These are phyloP conservation scores for Trypethelium eluteriae DNA, from an alignment of 495 filamentous ascomycete species.

Conservation along the genomic window DNA sequence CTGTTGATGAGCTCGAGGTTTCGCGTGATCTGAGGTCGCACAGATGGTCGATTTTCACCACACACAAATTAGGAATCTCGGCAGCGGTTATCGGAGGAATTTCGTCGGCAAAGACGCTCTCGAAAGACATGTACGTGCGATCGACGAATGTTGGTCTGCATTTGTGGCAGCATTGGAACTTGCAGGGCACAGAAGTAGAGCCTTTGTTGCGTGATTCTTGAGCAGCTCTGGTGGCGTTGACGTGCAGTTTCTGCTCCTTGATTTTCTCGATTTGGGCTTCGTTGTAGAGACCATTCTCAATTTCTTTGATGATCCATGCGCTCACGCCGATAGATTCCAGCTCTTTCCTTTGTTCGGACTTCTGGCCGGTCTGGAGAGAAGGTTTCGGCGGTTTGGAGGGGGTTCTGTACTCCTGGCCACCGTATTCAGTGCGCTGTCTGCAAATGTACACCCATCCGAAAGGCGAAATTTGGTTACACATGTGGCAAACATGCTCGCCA, in stretches of 20 bases:
- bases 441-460: slow-evolving; percentile 64
- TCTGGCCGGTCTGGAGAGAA: slow-evolving; percentile 20
- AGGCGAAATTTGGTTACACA: slow-evolving; percentile 42
- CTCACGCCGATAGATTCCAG: slow-evolving; percentile 22
- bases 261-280: slow-evolving; percentile 26
- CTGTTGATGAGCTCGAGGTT: background rate
- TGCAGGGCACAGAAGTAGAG: slow-evolving; percentile 17
- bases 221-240: slow-evolving; percentile 18
- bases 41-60: slow-evolving; percentile 22
- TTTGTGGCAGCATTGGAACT: slow-evolving; percentile 30
- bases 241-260: slow-evolving; percentile 23
- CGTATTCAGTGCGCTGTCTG: slow-evolving; percentile 32
- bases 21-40: slow-evolving; percentile 24
- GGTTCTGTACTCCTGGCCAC: background rate
- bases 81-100: slow-evolving; percentile 24
- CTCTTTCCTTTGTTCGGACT: background rate
- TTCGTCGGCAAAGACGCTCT: slow-evolving; percentile 24
- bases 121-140: slow-evolving; percentile 34
- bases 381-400: slow-evolving; percentile 33
- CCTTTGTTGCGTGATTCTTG: background rate
- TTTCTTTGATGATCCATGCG: slow-evolving; percentile 20
- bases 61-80: slow-evolving; percentile 27
- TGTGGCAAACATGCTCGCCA: slow-evolving; percentile 40
- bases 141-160: slow-evolving; percentile 37
- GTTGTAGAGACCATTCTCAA: slow-evolving; percentile 20